Evolutionary conservation across 352 stramenopile genomes (phyloP).

Genomic region (Thraustochytrium sp.): DNA sequence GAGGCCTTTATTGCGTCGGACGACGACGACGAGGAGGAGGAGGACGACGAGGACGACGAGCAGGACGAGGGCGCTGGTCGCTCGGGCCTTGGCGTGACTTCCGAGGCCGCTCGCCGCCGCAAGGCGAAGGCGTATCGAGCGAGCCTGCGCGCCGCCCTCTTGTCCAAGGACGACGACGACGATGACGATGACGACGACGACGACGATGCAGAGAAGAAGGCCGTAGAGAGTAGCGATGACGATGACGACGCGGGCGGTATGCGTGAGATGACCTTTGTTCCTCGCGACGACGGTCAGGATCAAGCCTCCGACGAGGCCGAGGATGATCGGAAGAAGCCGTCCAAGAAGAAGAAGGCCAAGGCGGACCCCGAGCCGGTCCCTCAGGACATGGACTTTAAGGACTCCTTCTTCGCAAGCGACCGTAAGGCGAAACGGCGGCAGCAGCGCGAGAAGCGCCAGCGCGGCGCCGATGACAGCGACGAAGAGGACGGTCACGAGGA

Average conservation of each 20-base stretch:
- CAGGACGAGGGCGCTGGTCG: constrained; percentile 41
- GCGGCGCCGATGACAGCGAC: neutral
- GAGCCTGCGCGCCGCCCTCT: neutral
- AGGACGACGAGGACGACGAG: constrained; percentile 44
- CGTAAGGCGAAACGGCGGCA: neutral
- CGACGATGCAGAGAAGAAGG: constrained; percentile 49
- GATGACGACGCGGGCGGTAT: too few species aligned
- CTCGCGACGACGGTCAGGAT: neutral
- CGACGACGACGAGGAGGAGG: constrained; percentile 59
- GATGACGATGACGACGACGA: constrained; percentile 44
- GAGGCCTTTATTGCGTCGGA: constrained; percentile 84
- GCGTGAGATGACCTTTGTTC: neutral
- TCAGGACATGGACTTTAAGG: neutral
- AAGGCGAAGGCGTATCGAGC: neutral
- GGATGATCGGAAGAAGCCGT: neutral
- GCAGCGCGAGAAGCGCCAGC: neutral
- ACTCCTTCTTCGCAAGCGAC: neutral
- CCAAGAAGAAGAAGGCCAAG: neutral
- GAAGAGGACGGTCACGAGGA: neutral
- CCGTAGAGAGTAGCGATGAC: constrained; percentile 47
- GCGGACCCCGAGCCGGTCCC: neutral
- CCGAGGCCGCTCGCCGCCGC: constrained; percentile 44
- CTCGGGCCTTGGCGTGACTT: too few species aligned
- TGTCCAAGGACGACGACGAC: neutral
- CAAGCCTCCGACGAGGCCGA: neutral